Evolutionary conservation across 108 stramenopile genomes (phyloP).

Genomic region (Nitzschia sp.): DNA sequence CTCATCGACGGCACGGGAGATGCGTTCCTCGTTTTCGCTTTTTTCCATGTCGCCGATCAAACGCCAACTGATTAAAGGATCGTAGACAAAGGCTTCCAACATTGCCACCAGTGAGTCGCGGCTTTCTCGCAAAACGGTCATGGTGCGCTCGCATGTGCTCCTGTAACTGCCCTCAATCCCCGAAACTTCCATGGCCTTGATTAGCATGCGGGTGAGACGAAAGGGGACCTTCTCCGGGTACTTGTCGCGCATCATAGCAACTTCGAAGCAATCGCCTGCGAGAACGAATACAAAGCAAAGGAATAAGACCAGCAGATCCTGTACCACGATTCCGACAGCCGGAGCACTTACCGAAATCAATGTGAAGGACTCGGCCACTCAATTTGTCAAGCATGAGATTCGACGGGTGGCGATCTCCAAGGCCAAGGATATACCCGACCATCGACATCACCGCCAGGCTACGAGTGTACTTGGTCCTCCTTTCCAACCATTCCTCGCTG

Average conservation of each 20-base stretch:
- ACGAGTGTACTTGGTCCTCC: slow-evolving; percentile 94
- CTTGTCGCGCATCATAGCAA: slow-evolving; percentile 98
- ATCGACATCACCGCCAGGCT: slow-evolving; percentile 99
- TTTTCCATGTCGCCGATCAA: slow-evolving; percentile 59
- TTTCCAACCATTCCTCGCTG: slow-evolving; percentile 97
- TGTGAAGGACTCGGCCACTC: slow-evolving; percentile 95
- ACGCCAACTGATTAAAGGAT: slow-evolving; percentile 99
- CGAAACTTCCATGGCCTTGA: slow-evolving; percentile 98
- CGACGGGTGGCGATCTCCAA: slow-evolving; percentile 93
- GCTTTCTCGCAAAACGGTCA: slow-evolving; percentile 94
- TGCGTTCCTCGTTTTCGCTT: slow-evolving; percentile 7
- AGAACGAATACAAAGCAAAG: background rate
- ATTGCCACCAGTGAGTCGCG: slow-evolving; percentile 96
- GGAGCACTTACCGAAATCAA: slow-evolving; percentile 81
- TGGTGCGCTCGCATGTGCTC: slow-evolving; percentile 95
- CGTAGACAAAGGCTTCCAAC: slow-evolving; percentile 99
- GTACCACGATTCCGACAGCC: background rate
- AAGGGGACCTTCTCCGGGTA: slow-evolving; percentile 99
- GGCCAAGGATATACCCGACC: slow-evolving; percentile 97
- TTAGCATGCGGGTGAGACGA: slow-evolving; percentile 99
- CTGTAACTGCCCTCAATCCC: slow-evolving; percentile 98
- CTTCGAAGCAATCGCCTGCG: slow-evolving; percentile 95
- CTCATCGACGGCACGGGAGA: slow-evolving; percentile 1
- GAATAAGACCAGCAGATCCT: background rate
- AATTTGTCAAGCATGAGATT: slow-evolving; percentile 92